Evolutionary conservation across 1,284 basidiomycete genomes (phyloP), one percentile per base, ranked within the genome.

Genomic region (Apiotrichum mycotoxinovorans): DNA sequence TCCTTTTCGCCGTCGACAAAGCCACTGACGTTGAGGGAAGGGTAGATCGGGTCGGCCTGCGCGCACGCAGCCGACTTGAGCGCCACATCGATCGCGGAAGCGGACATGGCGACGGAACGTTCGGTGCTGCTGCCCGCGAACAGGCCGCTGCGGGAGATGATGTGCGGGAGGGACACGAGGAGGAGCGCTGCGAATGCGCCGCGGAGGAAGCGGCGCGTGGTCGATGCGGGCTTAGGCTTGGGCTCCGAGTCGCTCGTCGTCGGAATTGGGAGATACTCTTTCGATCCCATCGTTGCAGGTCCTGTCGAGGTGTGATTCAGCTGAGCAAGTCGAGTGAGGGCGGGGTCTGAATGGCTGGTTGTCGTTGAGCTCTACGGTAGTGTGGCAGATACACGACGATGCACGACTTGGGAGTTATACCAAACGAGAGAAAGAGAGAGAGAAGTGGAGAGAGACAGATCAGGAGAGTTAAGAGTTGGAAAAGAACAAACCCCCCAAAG

Each of bases 1-100:
- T 62, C 63, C 57, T 72, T 70, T 20, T 46, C 27, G 47, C 70
- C 40, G 11, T 59, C 43, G 38, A 68, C 53, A 5, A 68, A 27
- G 0, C 34, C 38, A 22, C 64, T 64, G 12, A 61, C 65, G 45
- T 70, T 58, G 50, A 67, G 58, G 0, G 45, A 43, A 11, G 44
- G 44, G 44, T 33, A 20, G 27, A 46, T 9, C 5, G 44, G 44
- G 18, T 46, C 30, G 44, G 44, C 44, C 30, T 46, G 44, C 17
- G 27, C 27, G 44, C 44, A 46, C 27, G 26, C 44, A 11, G 27
- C 44, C 8, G 27, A n/a, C 44, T 44, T 41, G 20, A 41, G n/a
- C 18, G 40, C 40, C 4, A 22, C n/a, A 20, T 41, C 40, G 20
- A 41, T 20, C n/a, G 40, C 40, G 7, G 40, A 20, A 10, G 40